Evolutionary conservation across 2,329 filamentous ascomycete species (phyloP), one percentile per base, ranked within the genome.

Genomic region (Orbilia quercus): DNA sequence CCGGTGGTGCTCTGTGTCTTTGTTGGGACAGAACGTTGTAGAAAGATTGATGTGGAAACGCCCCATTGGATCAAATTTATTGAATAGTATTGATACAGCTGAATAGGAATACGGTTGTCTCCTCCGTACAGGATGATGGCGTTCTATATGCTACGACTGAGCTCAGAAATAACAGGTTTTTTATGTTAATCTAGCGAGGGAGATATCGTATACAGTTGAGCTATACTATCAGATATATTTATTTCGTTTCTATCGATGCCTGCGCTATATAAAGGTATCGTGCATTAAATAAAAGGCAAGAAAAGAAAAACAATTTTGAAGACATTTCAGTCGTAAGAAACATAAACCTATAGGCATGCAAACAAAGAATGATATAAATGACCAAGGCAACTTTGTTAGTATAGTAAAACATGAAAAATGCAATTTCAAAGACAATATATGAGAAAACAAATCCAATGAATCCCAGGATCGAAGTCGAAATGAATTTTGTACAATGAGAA

Each of bases 251-350:
- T 63, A 71, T 58, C 20, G 28, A 51, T 40, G 16, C 25, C 22
- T 6, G n/a, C 40, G 25, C 18, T 71, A 50, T 54, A 64, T 47
- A 47, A 70, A 63, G 66, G 66, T 71, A 71, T 71, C 66, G 34
- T 71, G 65, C 58, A 45, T 50, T 63, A 51, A 71, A 62, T 23
- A 45, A 71, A 50, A n/a, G n/a, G n/a, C n/a, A n/a, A n/a, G n/a
- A n/a, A 58, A 34, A 23, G 18, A 16, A 40, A 22, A 22, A 34
- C 23, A 38, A 20, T 38, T 23, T 16, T 14, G 31, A n/a, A 44
- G 28, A 57, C 22, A 57, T 44, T 2, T 42, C 31, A 54, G 31
- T 38, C 50, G 50, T 54, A 16, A 51, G 22, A 51, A 51, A 51
- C 36, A 16, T 7, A 28, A 22, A 40, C 4, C 7, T n/a, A 16